Evolutionary conservation across 164 flowering plant species (phyloP), one percentile per base, ranked within the genome.

Genomic region (Protea cynaroides): DNA sequence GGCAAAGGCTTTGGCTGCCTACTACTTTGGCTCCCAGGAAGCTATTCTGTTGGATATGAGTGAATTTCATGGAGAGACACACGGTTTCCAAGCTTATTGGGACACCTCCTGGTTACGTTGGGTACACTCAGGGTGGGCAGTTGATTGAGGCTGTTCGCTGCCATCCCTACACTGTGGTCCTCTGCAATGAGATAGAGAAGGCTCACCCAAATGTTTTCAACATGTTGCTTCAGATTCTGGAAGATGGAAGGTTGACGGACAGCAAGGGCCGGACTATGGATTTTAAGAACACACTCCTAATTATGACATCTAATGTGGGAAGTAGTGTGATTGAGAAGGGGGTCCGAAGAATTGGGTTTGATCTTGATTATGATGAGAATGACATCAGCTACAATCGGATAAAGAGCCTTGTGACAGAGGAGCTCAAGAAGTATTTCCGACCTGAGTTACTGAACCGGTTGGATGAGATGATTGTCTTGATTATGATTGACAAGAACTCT

Each of bases 51-150:
- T n/a, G n/a, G n/a, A 89, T 58, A 91, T 91, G 97, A 89, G 96
- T 76, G 97, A 92, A 73, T 90, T 85, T 80, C n/a, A 90, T 90
- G 97, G 92, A 90, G 75, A 74, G 92, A 43, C 92, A 88, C n/a
- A n/a, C n/a, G n/a, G n/a, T n/a, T n/a, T n/a, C n/a, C n/a, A n/a
- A n/a, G n/a, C n/a, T n/a, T n/a, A 88, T 86, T 56, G 97, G 97
- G 36, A 84, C 97, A 11, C 97, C 97, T 6, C 97, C 97, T 21
- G 97, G 97, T 6, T 90, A 90, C 64, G 88, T 88, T 29, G 97
- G 97, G 15, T 88, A 90, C 73, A 85, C 87, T 0, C 94, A 88
- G 69, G 97, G 94, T 52, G 97, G 97, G 40, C 97, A 90, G 78
- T 72, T 90, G 66, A 90, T 94, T 14, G 97, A 90, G 72, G 91